Evolutionary conservation across 176 grass and related monocot species (phyloP).

Genomic region (Lolium rigidum): DNA sequence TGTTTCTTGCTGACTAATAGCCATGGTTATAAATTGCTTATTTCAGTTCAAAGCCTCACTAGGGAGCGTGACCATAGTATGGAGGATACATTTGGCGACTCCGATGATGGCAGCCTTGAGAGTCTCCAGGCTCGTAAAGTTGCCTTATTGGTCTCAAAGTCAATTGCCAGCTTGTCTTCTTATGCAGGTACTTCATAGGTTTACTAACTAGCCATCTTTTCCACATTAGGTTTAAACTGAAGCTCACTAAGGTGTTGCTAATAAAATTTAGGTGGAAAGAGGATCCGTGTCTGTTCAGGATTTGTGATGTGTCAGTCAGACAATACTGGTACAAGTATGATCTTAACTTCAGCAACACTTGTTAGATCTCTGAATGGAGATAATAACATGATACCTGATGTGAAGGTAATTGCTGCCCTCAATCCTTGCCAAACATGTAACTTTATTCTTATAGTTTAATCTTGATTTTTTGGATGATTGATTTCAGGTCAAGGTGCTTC

Average conservation of each 20-base stretch:
- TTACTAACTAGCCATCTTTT: not conserved
- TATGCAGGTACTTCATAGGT: slow-evolving; percentile 19
- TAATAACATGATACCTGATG: not conserved
- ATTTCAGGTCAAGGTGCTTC: slow-evolving; percentile 17
- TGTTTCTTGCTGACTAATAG: not conserved
- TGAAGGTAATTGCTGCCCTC: slow-evolving; percentile 1
- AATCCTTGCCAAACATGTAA: not conserved
- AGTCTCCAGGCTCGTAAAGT: not conserved
- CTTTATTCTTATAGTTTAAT: not conserved
- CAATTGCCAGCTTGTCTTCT: slow-evolving; percentile 2
- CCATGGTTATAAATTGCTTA: slow-evolving; percentile 4
- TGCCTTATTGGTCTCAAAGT: slow-evolving; percentile 15
- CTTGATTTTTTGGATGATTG: not conserved
- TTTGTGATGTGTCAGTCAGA: not conserved
- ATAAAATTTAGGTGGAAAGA: slow-evolving; percentile 35
- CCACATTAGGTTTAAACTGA: not conserved
- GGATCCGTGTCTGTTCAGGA: slow-evolving; percentile 35
- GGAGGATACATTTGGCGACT: slow-evolving; percentile 8
- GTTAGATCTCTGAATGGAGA: slow-evolving; percentile 35
- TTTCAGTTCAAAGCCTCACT: not conserved
- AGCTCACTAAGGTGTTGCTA: not conserved
- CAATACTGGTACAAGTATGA: not conserved
- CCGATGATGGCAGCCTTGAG: slow-evolving; percentile 16
- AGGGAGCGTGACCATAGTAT: not conserved
- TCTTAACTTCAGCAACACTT: slow-evolving; percentile 28